Evolutionary conservation across 2,329 filamentous ascomycete genomes (phyloP).

Genomic region (Verticillium nonalfalfae): DNA sequence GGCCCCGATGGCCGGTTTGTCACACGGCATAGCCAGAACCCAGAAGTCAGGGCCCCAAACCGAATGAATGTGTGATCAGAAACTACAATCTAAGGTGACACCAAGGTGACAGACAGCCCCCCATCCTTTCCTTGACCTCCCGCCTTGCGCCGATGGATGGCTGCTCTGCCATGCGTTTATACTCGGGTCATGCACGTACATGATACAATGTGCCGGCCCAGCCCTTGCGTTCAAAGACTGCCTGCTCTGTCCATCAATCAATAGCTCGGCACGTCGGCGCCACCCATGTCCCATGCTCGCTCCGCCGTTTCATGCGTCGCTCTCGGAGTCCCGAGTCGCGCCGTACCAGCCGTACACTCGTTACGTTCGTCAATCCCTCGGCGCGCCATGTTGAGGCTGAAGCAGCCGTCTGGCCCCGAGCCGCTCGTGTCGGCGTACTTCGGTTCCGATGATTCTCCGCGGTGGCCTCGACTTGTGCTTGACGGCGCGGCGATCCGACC

Average conservation of each 20-base stretch:
- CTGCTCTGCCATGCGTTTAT: background rate
- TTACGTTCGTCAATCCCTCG: conserved; percentile 1
- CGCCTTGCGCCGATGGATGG: background rate
- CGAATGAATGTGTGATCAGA: background rate
- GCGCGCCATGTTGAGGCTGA: background rate
- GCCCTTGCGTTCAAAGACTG: background rate
- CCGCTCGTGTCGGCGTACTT: background rate
- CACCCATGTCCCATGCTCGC: background rate
- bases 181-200: background rate
- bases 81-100: background rate
- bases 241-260: background rate
- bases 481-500: background rate
- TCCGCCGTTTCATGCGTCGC: conserved; percentile 2
- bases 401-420: too few species aligned
- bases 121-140: background rate
- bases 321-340: conserved; percentile 9
- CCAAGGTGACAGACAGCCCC: background rate
- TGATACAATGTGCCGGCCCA: background rate
- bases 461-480: background rate
- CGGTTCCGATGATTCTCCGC: too few species aligned
- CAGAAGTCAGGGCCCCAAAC: background rate
- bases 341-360: conserved; percentile 11
- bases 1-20: too few species aligned
- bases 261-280: background rate
- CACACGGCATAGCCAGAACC: too few species aligned